phyloP scores from a whole-genome alignment of 2,329 filamentous ascomycete genomes.

The Xylaria sp. region DNA sequence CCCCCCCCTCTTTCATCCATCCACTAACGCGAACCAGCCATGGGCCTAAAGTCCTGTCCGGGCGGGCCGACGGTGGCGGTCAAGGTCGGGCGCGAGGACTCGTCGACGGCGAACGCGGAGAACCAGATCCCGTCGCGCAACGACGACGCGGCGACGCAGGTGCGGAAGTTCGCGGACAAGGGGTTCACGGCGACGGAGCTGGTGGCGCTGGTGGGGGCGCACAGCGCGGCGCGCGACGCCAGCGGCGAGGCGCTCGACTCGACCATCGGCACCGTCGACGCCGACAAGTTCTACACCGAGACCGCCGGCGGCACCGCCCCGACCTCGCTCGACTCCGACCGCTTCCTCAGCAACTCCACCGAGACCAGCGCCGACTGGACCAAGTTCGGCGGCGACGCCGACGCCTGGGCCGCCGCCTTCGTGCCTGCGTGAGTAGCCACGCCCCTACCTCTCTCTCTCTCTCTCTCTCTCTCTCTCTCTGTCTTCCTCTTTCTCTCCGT shows the following conservation, averaged over 20 bases:
- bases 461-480: no score
- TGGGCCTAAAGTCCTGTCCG: slow-evolving; percentile 30
- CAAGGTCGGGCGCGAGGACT: slow-evolving; percentile 32
- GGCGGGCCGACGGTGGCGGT: slow-evolving; percentile 30
- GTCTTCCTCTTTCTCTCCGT: no score
- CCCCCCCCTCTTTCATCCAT: neutral
- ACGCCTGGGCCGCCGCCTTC: slow-evolving; percentile 31
- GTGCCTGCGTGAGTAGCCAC: slow-evolving; percentile 31
- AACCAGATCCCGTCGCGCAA: slow-evolving; percentile 26
- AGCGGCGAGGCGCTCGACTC: slow-evolving; percentile 28
- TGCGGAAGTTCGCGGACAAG: slow-evolving; percentile 26
- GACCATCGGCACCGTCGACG: slow-evolving; percentile 28
- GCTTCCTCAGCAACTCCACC: slow-evolving; percentile 28
- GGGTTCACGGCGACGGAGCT: slow-evolving; percentile 32
- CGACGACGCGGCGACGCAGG: slow-evolving; percentile 18
- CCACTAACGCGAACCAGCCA: slow-evolving; percentile 18
- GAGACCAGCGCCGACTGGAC: slow-evolving; percentile 30
- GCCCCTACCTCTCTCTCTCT: neutral
- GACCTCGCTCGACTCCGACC: slow-evolving; percentile 31
- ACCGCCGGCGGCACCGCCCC: slow-evolving; percentile 28
- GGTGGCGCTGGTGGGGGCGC: slow-evolving; percentile 33
- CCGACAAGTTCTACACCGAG: slow-evolving; percentile 33
- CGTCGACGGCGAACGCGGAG: slow-evolving; percentile 20
- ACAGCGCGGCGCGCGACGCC: slow-evolving; percentile 32
- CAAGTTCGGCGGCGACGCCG: slow-evolving; percentile 25